Percentiles rank a stretch among this genome's conserved stretches.
Conservation (phyloP, 1,284 basidiomycete genomes). For the Mycosarcoma mackinlayi region DNA sequence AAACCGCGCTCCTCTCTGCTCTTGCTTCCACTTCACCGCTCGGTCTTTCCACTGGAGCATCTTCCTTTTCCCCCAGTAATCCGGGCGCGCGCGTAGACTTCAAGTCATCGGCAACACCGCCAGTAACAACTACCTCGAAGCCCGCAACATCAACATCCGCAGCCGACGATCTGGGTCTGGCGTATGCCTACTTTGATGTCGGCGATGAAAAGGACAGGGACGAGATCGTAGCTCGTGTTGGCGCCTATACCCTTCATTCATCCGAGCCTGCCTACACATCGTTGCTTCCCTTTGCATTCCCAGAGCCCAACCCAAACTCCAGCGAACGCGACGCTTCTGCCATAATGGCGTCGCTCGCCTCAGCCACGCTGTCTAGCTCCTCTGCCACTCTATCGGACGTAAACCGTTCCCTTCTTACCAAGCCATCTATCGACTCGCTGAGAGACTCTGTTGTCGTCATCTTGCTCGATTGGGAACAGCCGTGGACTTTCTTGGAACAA, state of each 20-base stretch:
- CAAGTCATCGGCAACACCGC: constrained; percentile 1
- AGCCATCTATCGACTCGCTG: constrained; percentile 70
- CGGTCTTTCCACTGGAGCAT: constrained; percentile 37
- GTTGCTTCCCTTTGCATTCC: constrained; percentile 84
- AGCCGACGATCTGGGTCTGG: constrained; percentile 50
- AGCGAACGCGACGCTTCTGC: constrained; percentile 30
- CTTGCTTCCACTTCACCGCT: constrained; percentile 71
- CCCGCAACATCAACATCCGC: background rate
- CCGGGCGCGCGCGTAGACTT: constrained; percentile 1
- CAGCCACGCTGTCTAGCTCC: constrained; percentile 13
- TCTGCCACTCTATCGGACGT: background rate
- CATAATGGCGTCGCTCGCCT: constrained; percentile 29
- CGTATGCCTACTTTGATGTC: constrained; percentile 62
- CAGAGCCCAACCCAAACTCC: constrained; percentile 71
- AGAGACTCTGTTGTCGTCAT: constrained; percentile 86
- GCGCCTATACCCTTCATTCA: constrained; percentile 88
- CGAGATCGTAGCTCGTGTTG: constrained; percentile 71
- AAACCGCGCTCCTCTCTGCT: constrained; percentile 78
- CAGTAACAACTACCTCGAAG: constrained; percentile 2
- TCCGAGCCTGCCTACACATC: constrained; percentile 78
- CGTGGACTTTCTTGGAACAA: constrained; percentile 90
- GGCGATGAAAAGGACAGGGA: constrained; percentile 59
- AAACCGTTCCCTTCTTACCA: constrained; percentile 6
- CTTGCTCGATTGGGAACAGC: constrained; percentile 93
- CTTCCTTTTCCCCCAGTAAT: background rate